A percentile compares a stretch with the other conserved stretches of the same genome.
These are phyloP conservation scores for Quercus robur DNA, from an alignment of 306 rosid genomes.

Conservation along the genomic window DNA sequence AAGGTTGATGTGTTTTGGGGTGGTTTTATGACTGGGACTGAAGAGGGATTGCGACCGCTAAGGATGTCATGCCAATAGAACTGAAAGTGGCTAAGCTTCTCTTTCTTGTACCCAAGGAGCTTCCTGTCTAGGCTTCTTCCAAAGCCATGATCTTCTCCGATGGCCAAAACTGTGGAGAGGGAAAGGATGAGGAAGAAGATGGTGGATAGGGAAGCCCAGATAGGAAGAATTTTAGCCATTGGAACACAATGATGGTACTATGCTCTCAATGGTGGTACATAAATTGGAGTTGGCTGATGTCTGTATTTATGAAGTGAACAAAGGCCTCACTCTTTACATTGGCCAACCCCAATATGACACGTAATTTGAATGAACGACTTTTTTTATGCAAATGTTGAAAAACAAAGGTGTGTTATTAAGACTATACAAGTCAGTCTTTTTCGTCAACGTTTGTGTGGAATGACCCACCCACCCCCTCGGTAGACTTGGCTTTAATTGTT, in stretches of 20 bases:
- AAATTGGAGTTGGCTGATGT: too few species aligned
- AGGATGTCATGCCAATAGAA: slow-evolving; percentile 65
- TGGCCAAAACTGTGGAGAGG: not conserved
- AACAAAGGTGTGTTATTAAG: too few species aligned
- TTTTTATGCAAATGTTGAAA: too few species aligned
- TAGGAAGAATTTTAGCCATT: not conserved
- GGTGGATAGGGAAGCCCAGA: not conserved
- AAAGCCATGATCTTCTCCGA: slow-evolving; percentile 12
- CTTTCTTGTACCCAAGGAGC: slow-evolving; percentile 30
- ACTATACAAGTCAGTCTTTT: too few species aligned
- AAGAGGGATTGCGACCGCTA: not conserved
- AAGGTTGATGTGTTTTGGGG: slow-evolving; percentile 26
- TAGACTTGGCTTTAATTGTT: too few species aligned
- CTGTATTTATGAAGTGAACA: not conserved
- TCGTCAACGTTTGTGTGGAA: too few species aligned
- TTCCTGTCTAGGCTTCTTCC: slow-evolving; percentile 30
- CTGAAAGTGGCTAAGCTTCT: slow-evolving; percentile 55
- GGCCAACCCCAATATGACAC: not conserved
- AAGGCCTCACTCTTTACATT: not conserved
- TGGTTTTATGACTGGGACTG: slow-evolving; percentile 12
- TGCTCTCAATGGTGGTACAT: too few species aligned
- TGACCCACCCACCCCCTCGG: too few species aligned
- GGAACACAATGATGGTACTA: not conserved
- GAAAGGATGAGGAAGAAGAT: not conserved
- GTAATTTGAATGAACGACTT: too few species aligned